Conservation (phyloP, 495 filamentous ascomycete species). For the Tirmania nivea region DNA sequence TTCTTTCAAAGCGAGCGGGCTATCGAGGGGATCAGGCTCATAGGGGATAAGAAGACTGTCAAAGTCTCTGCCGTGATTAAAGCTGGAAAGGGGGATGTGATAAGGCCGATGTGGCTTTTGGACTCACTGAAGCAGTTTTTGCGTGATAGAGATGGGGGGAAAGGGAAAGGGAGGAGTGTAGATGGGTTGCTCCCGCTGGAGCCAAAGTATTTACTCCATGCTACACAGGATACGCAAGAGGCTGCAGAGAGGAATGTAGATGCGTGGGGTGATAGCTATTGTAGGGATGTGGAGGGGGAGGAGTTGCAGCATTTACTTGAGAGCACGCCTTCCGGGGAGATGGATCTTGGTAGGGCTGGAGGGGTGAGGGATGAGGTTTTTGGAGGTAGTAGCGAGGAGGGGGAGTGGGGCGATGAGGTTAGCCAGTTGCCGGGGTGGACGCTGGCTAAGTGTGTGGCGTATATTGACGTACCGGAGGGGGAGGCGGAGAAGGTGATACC, state of each 20-base stretch:
- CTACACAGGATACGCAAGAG: constrained; percentile 24
- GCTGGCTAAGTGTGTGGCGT: background rate
- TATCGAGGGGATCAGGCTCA: constrained; percentile 36
- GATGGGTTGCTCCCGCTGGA: constrained; percentile 8
- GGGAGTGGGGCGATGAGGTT: constrained; percentile 46
- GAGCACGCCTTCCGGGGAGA: constrained; percentile 22
- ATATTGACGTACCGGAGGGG: background rate
- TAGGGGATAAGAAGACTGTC: constrained; percentile 70
- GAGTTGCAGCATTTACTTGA: constrained; percentile 40
- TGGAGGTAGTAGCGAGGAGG: constrained; percentile 20
- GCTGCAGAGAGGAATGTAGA: constrained; percentile 38
- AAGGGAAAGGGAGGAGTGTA: constrained; percentile 18
- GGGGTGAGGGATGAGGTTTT: background rate
- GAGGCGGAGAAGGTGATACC: constrained; percentile 8
- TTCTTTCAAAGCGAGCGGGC: constrained; percentile 52
- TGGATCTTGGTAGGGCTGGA: constrained; percentile 3
- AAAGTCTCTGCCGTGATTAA: constrained; percentile 70
- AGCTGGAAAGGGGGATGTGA: constrained; percentile 40
- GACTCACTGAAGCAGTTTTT: too few species aligned
- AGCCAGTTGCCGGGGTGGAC: constrained; percentile 18
- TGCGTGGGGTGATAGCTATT: constrained; percentile 63
- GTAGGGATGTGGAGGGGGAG: constrained; percentile 40
- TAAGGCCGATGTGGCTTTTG: constrained; percentile 48
- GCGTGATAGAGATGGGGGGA: constrained; percentile 4
- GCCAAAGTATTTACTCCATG: constrained; percentile 12